Base-by-base conservation (phyloP, 768 basidiomycete genomes). In the Phlebiopsis flavidoalba region DNA sequence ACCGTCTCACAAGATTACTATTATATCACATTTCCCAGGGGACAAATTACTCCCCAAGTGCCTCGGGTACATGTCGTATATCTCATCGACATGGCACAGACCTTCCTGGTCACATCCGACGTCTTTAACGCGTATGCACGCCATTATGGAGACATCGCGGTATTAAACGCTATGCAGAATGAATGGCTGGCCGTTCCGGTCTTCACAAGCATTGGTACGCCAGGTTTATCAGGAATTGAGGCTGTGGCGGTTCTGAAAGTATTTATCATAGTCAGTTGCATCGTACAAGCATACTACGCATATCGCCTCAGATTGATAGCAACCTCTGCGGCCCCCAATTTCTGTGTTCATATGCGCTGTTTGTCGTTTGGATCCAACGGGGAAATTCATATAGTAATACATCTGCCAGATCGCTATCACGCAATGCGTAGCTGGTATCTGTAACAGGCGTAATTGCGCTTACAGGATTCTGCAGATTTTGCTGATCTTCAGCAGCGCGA, bases 101-200 rank as follows among this genome's bases (percentile, higher is more conserved):
- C 66, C n/a, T 60, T 66, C 31, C 48, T 64, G 19, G 57, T 63
- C 14, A 66, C 65, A 2, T 5, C 65, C 14, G 69, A 70, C 40
- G 70, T 66, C 1, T 73, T 69, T 54, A 54, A 64, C 11, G 65
- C 67, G 14, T 71, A 70, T 53, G 71, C 65, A 5, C 60, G 60
- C 0, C 67, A 67, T 7, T 73, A 64, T 62, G 72, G 72, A 7
- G 47, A 60, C 50, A 47, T 46, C 35, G 48, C n/a, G 8, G 53
- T 51, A 11, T 60, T 64, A n/a, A 31, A 51, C 21, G n/a, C 17
- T 11, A 15, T 35, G 26, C 35, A 52, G 6, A 40, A 36, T 11
- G 46, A 49, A 31, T 46, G 35, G 36, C 36, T 46, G n/a, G 47
- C 53, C 33, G 35, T 55, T 11, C 55, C 50, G 1, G 57, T 36